Conservation (phyloP, 2,329 filamentous ascomycete genomes). For the Stagonosporopsis chrysanthemi region DNA sequence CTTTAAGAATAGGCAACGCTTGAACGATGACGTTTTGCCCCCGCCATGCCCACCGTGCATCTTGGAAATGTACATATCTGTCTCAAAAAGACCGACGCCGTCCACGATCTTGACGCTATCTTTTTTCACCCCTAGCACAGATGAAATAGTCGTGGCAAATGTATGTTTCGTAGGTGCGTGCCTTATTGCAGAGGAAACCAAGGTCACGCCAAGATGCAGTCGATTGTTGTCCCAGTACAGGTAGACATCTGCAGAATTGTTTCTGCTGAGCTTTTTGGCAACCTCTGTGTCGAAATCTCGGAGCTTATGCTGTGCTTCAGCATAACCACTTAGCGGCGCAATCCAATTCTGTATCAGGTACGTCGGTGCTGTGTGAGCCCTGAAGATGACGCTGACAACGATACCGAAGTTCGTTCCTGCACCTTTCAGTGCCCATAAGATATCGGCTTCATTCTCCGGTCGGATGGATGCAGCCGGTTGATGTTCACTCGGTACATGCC, state of each 20-base stretch:
- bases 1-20: slow-evolving; percentile 68
- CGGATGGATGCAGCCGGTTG: slow-evolving; percentile 25
- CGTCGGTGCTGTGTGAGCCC: slow-evolving; percentile 50
- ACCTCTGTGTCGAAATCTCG: neutral
- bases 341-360: neutral
- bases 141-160: neutral
- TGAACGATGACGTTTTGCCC: slow-evolving; percentile 69
- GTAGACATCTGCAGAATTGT: neutral
- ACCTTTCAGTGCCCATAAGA: slow-evolving; percentile 66
- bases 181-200: neutral
- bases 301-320: neutral
- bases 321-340: neutral
- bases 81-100: slow-evolving; percentile 61
- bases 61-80: slow-evolving; percentile 66
- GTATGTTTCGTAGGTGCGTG: neutral
- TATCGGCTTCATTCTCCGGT: slow-evolving; percentile 58
- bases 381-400: slow-evolving; percentile 62
- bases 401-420: slow-evolving; percentile 68
- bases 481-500: slow-evolving; percentile 59
- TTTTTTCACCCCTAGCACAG: neutral
- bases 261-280: neutral
- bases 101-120: slow-evolving; percentile 53
- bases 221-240: neutral
- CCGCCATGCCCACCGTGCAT: slow-evolving; percentile 67
- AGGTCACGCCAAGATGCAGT: neutral